Conservation (phyloP, 176 grass and related monocot genomes). For the Guadua angustifolia region DNA sequence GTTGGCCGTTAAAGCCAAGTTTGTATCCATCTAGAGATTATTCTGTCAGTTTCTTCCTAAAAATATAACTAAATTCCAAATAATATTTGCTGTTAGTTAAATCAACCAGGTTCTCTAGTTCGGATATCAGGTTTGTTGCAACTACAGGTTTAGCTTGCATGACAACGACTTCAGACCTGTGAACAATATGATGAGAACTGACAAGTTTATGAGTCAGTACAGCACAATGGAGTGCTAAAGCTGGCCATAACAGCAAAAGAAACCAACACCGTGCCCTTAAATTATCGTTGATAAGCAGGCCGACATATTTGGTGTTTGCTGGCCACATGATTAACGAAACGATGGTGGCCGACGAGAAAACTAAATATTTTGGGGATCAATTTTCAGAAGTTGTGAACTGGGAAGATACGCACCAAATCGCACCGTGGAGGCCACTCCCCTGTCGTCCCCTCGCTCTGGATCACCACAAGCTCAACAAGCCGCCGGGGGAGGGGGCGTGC, state of each 20-base stretch:
- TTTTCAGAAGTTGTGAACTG: background rate
- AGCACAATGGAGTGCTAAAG: conserved; percentile 28
- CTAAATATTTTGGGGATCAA: background rate
- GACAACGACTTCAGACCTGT: conserved; percentile 45
- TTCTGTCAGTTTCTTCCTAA: background rate
- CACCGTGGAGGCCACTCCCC: no score
- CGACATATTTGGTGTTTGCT: conserved; percentile 17
- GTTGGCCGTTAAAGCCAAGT: background rate
- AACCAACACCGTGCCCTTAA: conserved; percentile 2
- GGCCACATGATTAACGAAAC: conserved; percentile 12
- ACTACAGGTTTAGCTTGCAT: conserved; percentile 22
- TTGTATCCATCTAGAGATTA: conserved; percentile 1
- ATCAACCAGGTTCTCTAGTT: conserved; percentile 33
- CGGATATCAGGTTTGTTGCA: conserved; percentile 45
- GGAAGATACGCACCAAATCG: no score
- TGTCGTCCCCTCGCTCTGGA: no score
- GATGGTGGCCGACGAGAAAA: background rate
- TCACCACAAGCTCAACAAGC: no score
- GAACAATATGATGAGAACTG: background rate
- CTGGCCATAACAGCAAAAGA: conserved; percentile 31
- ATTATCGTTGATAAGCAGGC: conserved; percentile 29
- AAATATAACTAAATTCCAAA: conserved; percentile 2
- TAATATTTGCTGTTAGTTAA: conserved; percentile 25
- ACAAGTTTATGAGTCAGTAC: conserved; percentile 30
- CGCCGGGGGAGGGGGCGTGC: no score